Evolutionary conservation across 345 rosid genomes (phyloP), one percentile per base, ranked within the genome.

Genomic region (Ceriops decandra): DNA sequence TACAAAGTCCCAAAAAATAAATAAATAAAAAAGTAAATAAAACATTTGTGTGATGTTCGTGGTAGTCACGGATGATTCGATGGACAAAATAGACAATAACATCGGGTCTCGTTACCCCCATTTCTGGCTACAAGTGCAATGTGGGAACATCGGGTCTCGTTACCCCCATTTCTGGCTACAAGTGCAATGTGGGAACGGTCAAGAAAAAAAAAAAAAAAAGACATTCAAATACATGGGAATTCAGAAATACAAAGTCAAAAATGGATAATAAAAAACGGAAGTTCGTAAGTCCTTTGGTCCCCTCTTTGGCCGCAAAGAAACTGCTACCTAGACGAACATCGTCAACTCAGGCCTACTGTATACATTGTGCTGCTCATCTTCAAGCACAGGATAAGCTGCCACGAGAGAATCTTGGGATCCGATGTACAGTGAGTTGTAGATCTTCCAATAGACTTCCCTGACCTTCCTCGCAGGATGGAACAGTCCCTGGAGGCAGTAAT

Each of bases 401-500:
- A 95, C 99, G 6, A 95, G 92, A 6, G 99, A 82, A 69, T 95
- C 98, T 71, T 92, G 98, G 10, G 93, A 42, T 67, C 99, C 99
- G 24, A 95, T 92, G 63, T 95, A 95, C 13, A 95, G 90, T 1
- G 98, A 90, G 70, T 95, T 95, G 76, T 95, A 95, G 7, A 95
- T 95, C 88, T 92, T 95, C 99, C 99, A 95, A 82, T 95, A 95
- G 19, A 95, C 99, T 76, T 95, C 98, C 70, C 99, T 85, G 64
- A 95, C 99, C 81, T 95, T 95, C 64, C 99, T 79, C 0, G 99
- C 98, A 30, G 99, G 99, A 78, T 95, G 99, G 80, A 95, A 95
- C 73, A 95, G 81, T 54, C 99, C 99, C 82, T 95, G 98, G 38
- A 95, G 87, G 75, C 99, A 95, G 69, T 95, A 95, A 77, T 95